phyloP scores from a whole-genome alignment of 495 filamentous ascomycete genomes.

The Lophiostoma macrostomum region DNA sequence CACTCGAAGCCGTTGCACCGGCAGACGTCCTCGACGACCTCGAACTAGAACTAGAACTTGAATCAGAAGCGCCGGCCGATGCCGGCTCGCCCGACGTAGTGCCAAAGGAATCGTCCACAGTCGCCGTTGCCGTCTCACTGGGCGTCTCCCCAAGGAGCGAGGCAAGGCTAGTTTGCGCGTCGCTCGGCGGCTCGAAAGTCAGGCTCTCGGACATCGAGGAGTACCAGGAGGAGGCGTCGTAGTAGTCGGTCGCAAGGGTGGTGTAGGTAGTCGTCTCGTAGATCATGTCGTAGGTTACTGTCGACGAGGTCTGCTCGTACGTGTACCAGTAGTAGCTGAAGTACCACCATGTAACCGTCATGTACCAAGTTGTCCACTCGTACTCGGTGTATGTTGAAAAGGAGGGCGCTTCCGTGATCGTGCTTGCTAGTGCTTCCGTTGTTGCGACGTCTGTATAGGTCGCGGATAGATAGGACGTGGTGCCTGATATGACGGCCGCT shows the following conservation, averaged over 20 bases:
- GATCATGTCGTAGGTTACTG: conserved; percentile 14
- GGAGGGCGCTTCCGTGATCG: conserved; percentile 1
- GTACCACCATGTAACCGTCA: conserved; percentile 29
- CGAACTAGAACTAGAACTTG: background rate
- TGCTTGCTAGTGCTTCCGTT: background rate
- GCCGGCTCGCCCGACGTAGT: background rate
- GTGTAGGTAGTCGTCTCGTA: conserved; percentile 21
- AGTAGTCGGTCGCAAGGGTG: conserved; percentile 15
- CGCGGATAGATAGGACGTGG: conserved; percentile 7
- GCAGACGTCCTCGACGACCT: background rate
- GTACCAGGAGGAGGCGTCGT: conserved; percentile 7
- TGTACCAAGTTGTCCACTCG: conserved; percentile 12
- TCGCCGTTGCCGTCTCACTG: background rate
- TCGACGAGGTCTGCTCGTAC: background rate
- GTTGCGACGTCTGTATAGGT: background rate
- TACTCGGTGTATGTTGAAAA: background rate
- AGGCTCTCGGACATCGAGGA: conserved; percentile 14
- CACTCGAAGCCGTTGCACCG: background rate
- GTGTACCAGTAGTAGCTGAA: conserved; percentile 17
- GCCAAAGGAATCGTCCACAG: background rate
- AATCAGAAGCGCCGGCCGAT: background rate
- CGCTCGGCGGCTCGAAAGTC: conserved; percentile 5
- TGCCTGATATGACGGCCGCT: conserved; percentile 18
- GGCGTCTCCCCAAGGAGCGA: background rate
- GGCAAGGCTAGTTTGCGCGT: conserved; percentile 14